phyloP scores from a whole-genome alignment of 441 rosid genomes.

The Arabidopsis lyrata region DNA sequence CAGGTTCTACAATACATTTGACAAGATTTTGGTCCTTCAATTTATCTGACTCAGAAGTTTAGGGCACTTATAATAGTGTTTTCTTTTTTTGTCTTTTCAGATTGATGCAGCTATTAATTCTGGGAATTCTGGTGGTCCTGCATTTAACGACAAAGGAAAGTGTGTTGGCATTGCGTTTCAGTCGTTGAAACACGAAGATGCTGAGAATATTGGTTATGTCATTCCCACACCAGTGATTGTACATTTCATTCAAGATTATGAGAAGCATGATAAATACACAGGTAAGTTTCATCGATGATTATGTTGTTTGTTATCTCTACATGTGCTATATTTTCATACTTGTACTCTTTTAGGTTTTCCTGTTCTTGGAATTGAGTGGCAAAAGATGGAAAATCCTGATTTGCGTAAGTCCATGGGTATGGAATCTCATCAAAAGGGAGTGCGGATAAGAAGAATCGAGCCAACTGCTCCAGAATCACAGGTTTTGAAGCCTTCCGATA shows the following conservation, averaged over 20 bases:
- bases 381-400: constrained; percentile 98
- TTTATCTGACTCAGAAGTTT: background rate
- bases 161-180: constrained; percentile 99
- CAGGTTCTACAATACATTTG: constrained; percentile 57
- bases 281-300: constrained; percentile 44
- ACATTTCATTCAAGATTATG: constrained; percentile 91
- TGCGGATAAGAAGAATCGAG: constrained; percentile 86
- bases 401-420: constrained; percentile 83
- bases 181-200: constrained; percentile 92
- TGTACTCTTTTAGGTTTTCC: constrained; percentile 71
- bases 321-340: constrained; percentile 16
- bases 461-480: constrained; percentile 88
- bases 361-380: constrained; percentile 94
- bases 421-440: constrained; percentile 88
- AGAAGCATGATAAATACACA: constrained; percentile 84
- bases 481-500: constrained; percentile 83
- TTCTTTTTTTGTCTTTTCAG: constrained; percentile 43
- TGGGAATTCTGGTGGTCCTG: constrained; percentile 98
- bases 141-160: constrained; percentile 83
- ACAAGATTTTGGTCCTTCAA: background rate
- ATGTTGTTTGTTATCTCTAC: constrained; percentile 22
- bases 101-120: constrained; percentile 98
- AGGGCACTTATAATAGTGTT: background rate
- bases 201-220: constrained; percentile 92
- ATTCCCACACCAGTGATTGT: constrained; percentile 94